Conservation (phyloP, 345 rosid species). For the Salix caprea region DNA sequence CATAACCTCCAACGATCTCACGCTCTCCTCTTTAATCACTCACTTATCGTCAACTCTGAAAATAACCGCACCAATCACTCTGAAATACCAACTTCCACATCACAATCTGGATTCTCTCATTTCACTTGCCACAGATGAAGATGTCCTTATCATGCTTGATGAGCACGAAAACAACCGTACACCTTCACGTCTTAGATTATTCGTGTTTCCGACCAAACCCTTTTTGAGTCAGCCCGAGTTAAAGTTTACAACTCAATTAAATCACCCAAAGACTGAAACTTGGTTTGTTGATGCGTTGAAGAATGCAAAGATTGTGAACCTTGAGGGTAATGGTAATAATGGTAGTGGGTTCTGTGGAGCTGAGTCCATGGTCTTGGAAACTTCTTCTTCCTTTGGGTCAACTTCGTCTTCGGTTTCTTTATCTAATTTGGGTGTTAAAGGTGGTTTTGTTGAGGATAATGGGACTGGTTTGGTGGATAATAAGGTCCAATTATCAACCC, state of each 20-base stretch:
- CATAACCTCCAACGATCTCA: slow-evolving; percentile 12
- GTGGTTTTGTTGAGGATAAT: slow-evolving; percentile 39
- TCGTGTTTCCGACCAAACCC: slow-evolving; percentile 24
- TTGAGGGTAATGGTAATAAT: slow-evolving; percentile 14
- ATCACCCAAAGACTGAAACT: slow-evolving; percentile 66
- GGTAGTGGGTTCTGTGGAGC: slow-evolving; percentile 35
- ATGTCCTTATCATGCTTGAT: slow-evolving; percentile 40
- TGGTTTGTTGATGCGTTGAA: slow-evolving; percentile 80
- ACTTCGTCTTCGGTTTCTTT: slow-evolving; percentile 62
- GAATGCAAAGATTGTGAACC: slow-evolving; percentile 46
- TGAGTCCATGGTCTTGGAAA: slow-evolving; percentile 66
- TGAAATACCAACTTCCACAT: slow-evolving; percentile 50
- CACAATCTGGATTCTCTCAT: slow-evolving; percentile 49
- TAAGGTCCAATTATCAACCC: slow-evolving; percentile 27
- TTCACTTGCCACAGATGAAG: slow-evolving; percentile 43
- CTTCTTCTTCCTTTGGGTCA: slow-evolving; percentile 75
- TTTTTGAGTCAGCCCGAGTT: not conserved
- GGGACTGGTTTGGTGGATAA: slow-evolving; percentile 24
- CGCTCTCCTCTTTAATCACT: slow-evolving; percentile 31
- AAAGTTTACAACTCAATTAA: slow-evolving; percentile 16
- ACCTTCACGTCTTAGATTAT: slow-evolving; percentile 36
- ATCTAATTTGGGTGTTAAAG: slow-evolving; percentile 52
- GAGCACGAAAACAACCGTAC: slow-evolving; percentile 30
- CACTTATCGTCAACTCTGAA: slow-evolving; percentile 37
- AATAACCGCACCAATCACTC: slow-evolving; percentile 24